Base-by-base conservation (phyloP, 306 rosid species). In the Alnus rubra region DNA sequence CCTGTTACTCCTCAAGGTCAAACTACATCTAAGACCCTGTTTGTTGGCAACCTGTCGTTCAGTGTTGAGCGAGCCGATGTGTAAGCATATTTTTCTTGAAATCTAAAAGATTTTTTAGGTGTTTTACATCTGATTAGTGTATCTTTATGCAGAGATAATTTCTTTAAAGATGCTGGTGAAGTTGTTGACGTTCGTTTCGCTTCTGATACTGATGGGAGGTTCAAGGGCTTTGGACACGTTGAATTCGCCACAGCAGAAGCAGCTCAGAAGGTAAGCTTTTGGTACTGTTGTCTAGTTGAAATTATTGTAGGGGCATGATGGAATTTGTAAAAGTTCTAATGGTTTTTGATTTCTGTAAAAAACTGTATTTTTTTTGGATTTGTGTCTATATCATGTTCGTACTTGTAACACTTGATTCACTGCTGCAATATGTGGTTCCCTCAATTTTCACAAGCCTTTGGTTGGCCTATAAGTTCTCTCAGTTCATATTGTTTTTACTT, bases 161-260 rank as follows among this genome's bases (percentile, higher is more conserved):
- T 96, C 87, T 96, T 96, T 60, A 78, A 93, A 78, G 89, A 81
- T 69, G 81, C 75, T 70, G 99, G 94, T 4, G 90, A 87, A 60
- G 81, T 93, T 58, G 90, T 86, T 51, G 98, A 89, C 44, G 90
- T 96, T 1, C 97, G 99, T 64, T 72, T 96, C 0, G 44, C 97
- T 2, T 4, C 52, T 0, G 88, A 88, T 75, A 71, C 52, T 0
- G 88, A 76, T 2, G 98, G 97, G 14, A 74, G 56, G 48, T 88
- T 90, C 50, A 95, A 62, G 88, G 99, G 98, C 3, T 95, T 67
- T 87, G 99, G 94, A 0, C 98, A 95, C 76, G 90, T 95, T 39
- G 98, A 95, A 69, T 95, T 93, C 83, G 94, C 85, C 42, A 83
- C 93, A 1, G 76, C 74, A 0, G 97, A 87, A 79, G 89, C 53